Conservation (phyloP, 768 basidiomycete genomes). For the Serendipita sp. region DNA sequence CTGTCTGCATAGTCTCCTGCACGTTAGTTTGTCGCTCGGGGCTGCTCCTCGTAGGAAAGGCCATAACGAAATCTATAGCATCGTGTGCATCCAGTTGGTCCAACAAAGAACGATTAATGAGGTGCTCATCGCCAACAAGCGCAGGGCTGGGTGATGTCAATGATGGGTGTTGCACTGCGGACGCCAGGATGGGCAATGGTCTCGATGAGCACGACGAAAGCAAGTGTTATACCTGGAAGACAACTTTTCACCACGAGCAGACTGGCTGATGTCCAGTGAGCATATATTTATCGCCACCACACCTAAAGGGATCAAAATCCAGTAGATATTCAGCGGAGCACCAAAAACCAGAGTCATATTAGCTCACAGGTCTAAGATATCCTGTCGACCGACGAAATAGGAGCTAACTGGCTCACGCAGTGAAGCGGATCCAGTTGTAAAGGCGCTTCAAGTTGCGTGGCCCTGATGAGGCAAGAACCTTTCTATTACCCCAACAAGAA, state of each 20-base stretch:
- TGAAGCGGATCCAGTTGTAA: too few relatives aligned
- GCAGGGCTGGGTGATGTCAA: constrained; percentile 16
- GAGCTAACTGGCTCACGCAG: too few relatives aligned
- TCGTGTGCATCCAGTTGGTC: constrained; percentile 72
- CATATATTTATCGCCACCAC: background rate
- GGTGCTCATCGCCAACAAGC: constrained; percentile 45
- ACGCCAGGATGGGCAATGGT: constrained; percentile 14
- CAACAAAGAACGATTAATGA: constrained; percentile 70
- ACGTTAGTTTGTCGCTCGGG: background rate
- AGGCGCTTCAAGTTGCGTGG: too few relatives aligned
- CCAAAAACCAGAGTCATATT: too few relatives aligned
- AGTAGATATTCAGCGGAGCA: too few relatives aligned
- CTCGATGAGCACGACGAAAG: constrained; percentile 8
- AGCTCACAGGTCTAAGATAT: too few relatives aligned
- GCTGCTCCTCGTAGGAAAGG: background rate
- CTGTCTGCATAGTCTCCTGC: background rate
- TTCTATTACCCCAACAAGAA: too few relatives aligned
- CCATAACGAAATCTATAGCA: background rate
- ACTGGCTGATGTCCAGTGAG: background rate
- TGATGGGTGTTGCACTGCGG: constrained; percentile 8
- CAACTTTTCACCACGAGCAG: background rate
- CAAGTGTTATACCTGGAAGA: constrained; percentile 6
- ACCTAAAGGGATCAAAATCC: background rate
- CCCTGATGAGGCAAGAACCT: too few relatives aligned
- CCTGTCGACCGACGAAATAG: too few relatives aligned